A percentile compares a stretch with the other conserved stretches of the same genome.
Conservation (phyloP, 2,329 filamentous ascomycete genomes). For the Penicillium thymicola region DNA sequence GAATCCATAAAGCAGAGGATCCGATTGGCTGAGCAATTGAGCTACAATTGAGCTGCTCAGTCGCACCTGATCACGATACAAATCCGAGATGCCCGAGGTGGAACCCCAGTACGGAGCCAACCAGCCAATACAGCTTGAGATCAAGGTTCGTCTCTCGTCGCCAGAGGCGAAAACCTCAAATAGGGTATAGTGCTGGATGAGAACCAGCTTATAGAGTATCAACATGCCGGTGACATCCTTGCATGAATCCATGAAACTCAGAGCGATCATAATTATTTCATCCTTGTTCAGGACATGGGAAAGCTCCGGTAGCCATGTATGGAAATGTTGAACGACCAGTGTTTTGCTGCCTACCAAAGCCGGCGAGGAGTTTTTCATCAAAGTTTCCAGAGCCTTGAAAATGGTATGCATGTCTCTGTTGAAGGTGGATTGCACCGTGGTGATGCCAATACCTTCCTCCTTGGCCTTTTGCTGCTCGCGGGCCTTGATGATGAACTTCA, state of each 20-base stretch:
- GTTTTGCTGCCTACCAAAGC: conserved; percentile 92
- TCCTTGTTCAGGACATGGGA: conserved; percentile 70
- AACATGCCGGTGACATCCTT: conserved; percentile 83
- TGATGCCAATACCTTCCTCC: conserved; percentile 82
- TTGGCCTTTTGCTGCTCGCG: conserved; percentile 83
- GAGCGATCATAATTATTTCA: conserved; percentile 86
- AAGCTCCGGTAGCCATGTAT: conserved; percentile 94
- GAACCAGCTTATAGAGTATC: conserved; percentile 82
- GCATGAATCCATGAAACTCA: conserved; percentile 92
- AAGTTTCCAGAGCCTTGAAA: conserved; percentile 81
- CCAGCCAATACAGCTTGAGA: conserved; percentile 83
- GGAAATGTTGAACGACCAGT: conserved; percentile 90
- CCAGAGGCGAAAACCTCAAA: conserved; percentile 76
- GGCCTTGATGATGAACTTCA: conserved; percentile 92
- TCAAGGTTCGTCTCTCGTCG: conserved; percentile 69
- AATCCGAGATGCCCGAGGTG: conserved; percentile 67
- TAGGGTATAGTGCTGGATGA: conserved; percentile 88
- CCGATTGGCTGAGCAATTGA: conserved; percentile 74
- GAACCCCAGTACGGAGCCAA: conserved; percentile 91
- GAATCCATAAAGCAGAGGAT: conserved; percentile 79
- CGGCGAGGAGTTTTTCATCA: conserved; percentile 85
- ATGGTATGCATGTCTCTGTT: conserved; percentile 79
- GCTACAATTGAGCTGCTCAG: conserved; percentile 90
- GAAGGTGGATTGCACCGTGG: conserved; percentile 67
- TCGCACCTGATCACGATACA: conserved; percentile 90